Evolutionary conservation across 306 rosid genomes (phyloP).

Genomic region (Abrus precatorius): DNA sequence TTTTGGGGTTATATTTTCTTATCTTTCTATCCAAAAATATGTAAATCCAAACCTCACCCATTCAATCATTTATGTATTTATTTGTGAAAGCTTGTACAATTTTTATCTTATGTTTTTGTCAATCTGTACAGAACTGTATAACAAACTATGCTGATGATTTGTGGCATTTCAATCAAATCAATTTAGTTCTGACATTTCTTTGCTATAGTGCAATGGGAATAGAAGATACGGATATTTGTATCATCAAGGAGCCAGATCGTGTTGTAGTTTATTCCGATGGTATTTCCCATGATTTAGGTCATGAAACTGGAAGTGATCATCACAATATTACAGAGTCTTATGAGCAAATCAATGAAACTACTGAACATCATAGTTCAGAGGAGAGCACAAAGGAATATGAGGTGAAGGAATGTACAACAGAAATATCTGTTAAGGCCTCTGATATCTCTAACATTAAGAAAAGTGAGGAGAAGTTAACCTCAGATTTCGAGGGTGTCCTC

Average conservation of each 20-base stretch:
- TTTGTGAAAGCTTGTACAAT: constrained; percentile 23
- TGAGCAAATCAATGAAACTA: constrained; percentile 68
- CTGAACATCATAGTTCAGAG: constrained; percentile 72
- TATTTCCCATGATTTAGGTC: constrained; percentile 61
- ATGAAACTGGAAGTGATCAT: constrained; percentile 55
- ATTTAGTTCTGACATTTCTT: constrained; percentile 42
- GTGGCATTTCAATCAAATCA: constrained; percentile 27
- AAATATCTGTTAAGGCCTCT: constrained; percentile 64
- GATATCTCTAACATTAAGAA: constrained; percentile 49
- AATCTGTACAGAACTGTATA: background rate
- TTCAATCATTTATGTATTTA: constrained; percentile 12
- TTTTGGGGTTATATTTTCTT: background rate
- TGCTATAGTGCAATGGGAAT: constrained; percentile 73
- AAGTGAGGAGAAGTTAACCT: constrained; percentile 55
- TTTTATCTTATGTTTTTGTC: constrained; percentile 19
- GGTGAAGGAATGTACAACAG: constrained; percentile 97
- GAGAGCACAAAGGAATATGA: constrained; percentile 90
- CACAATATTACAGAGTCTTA: constrained; percentile 64
- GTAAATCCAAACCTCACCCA: background rate
- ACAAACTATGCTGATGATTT: constrained; percentile 24
- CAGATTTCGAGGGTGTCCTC: constrained; percentile 52
- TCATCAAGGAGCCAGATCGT: constrained; percentile 88
- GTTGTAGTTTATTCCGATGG: constrained; percentile 72
- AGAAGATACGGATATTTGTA: constrained; percentile 84
- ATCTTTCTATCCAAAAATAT: background rate